phyloP scores from a whole-genome alignment of 106 monocot species.

The Hemerocallis citrina region DNA sequence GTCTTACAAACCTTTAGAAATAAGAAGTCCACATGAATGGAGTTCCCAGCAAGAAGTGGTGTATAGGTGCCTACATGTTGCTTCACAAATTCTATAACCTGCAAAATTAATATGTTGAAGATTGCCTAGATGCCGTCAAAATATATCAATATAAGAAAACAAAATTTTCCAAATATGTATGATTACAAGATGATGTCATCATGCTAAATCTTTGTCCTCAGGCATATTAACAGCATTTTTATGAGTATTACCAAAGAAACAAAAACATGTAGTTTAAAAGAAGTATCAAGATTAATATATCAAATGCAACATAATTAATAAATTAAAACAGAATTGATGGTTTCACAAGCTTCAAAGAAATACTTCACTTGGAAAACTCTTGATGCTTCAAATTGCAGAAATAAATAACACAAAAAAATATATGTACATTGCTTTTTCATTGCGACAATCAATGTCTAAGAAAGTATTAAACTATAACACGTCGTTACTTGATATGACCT shows the following conservation, averaged over 20 bases:
- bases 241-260: background rate
- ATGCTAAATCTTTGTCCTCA: background rate
- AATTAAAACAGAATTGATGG: background rate
- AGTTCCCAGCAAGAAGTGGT: constrained; percentile 80
- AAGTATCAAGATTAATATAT: background rate
- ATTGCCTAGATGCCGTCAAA: too few species aligned
- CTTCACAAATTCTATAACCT: constrained; percentile 78
- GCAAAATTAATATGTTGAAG: constrained; percentile 7
- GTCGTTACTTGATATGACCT: background rate
- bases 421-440: background rate
- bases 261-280: too few species aligned
- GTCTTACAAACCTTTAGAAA: constrained; percentile 65
- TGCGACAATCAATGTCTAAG: background rate
- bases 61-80: constrained; percentile 47
- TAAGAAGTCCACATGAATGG: constrained; percentile 62
- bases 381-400: background rate
- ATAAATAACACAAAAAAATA: background rate
- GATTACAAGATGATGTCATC: too few species aligned
- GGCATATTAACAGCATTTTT: background rate
- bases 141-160: too few species aligned
- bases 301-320: background rate
- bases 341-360: too few species aligned
- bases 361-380: background rate
- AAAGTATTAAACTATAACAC: background rate
- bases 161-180: too few species aligned